Evolutionary conservation across 257 asterid genomes (phyloP), one percentile per base, ranked within the genome.

Genomic region (Capsicum pubescens): DNA sequence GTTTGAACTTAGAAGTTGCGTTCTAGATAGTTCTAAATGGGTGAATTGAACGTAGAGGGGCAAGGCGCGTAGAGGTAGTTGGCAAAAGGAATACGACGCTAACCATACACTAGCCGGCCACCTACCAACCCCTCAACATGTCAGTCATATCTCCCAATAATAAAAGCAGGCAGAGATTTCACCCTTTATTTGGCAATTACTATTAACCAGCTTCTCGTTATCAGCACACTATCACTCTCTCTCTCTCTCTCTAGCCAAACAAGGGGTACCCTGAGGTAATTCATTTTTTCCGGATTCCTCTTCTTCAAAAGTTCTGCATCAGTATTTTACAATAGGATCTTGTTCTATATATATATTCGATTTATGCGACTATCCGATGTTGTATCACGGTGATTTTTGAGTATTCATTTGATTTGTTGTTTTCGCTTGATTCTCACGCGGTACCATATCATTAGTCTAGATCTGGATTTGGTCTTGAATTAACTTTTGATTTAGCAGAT

Each of bases 211-310:
- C 80, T 48, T 13, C 5, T 21, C 59, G 15, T 9, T 46, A 60
- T 42, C 56, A 2, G 19, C 60, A 26, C 7, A 46, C 26, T 26
- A 26, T 26, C 32, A 26, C 26, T 26, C 32, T 26, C 32, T 26
- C 4, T 32, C 3, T 48, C 76, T 46, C 52, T 81, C 63, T 74
- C 19, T 74, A 48, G 52, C 72, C 84, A 60, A 4, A 39, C 35
- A 46, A 82, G 84, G 84, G 83, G 84, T 64, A 26, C 16, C 76
- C 84, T 82, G 84, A 82, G 84, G 84, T 82, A 64, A 81, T 60
- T 26, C 83, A 58, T 5, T 3, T 17, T n/a, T 76, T 9, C n/a
- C n/a, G 2, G 5, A 48, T 21, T 77, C 17, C 3, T 9, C 36
- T 54, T 21, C 58, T 19, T 60, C 67, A 60, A n/a, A 60, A 60